Percentiles rank a stretch among this genome's conserved stretches.
Evolutionary conservation across 495 filamentous ascomycete species (phyloP).

Genomic region (Alectoria sarmentosa): DNA sequence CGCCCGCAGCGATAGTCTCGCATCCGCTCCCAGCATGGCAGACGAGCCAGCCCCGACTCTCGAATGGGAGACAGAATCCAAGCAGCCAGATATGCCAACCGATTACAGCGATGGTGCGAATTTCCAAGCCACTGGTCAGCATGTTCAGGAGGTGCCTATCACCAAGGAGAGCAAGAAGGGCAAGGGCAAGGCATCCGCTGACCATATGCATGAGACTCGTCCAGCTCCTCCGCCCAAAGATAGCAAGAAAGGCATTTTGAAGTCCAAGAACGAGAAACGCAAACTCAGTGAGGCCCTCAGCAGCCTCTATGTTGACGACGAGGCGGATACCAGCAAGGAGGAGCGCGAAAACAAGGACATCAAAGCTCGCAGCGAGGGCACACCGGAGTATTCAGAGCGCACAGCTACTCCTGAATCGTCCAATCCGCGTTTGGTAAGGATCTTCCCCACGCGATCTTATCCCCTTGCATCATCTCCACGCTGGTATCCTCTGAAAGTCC

Average conservation of each 20-base stretch:
- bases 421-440: slow-evolving; percentile 15
- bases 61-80: neutral
- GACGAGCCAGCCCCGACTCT: neutral
- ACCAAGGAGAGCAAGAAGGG: neutral
- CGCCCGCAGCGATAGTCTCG: slow-evolving; percentile 19
- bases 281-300: neutral
- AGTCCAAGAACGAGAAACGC: neutral
- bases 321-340: neutral
- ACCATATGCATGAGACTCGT: neutral
- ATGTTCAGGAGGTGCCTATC: neutral
- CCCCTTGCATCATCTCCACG: neutral
- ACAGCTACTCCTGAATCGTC: slow-evolving; percentile 3
- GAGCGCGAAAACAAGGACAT: neutral
- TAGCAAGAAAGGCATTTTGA: neutral
- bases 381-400: neutral
- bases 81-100: neutral
- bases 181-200: neutral
- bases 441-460: neutral
- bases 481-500: neutral
- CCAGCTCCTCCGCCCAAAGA: neutral
- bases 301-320: neutral
- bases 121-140: neutral
- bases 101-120: slow-evolving; percentile 1
- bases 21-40: slow-evolving; percentile 6
- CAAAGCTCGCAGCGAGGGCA: neutral